phyloP scores from a whole-genome alignment of 2,329 filamentous ascomycete genomes.

The Exophiala sp. region DNA sequence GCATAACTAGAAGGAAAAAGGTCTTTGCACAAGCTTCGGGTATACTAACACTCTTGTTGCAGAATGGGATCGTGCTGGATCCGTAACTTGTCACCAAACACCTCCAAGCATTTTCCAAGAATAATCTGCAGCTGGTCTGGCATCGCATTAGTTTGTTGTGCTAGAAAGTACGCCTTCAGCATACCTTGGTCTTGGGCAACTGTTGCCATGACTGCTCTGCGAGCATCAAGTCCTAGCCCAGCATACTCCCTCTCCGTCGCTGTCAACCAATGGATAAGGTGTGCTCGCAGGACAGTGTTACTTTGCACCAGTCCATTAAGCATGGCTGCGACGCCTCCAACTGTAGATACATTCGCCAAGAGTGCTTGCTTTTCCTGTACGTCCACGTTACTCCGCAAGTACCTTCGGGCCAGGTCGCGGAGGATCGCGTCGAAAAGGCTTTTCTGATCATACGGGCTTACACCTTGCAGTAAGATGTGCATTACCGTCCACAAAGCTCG shows the following conservation, averaged over 20 bases:
- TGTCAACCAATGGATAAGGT: conserved; percentile 64
- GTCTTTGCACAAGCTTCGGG: not conserved
- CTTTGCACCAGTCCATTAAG: conserved; percentile 50
- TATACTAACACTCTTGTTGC: conserved; percentile 73
- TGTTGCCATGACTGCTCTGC: conserved; percentile 62
- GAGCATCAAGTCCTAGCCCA: conserved; percentile 61
- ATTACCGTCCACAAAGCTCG: conserved; percentile 33
- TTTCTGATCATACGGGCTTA: conserved; percentile 50
- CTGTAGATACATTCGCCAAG: conserved; percentile 28
- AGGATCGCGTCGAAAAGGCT: conserved; percentile 45
- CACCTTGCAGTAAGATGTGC: conserved; percentile 37
- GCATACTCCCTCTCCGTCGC: conserved; percentile 62
- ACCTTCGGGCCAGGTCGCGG: conserved; percentile 41
- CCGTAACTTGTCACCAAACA: conserved; percentile 82
- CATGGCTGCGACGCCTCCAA: conserved; percentile 59
- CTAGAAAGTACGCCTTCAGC: conserved; percentile 8
- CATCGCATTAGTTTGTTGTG: conserved; percentile 21
- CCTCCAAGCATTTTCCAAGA: conserved; percentile 64
- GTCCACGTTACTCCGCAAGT: conserved; percentile 31
- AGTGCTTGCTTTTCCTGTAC: conserved; percentile 9
- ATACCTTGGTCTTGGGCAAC: conserved; percentile 52
- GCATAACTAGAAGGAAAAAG: not conserved
- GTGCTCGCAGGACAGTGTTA: conserved; percentile 49
- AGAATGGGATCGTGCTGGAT: conserved; percentile 80
- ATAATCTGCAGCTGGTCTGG: conserved; percentile 52